phyloP scores from a whole-genome alignment of 2,329 filamentous ascomycete genomes.

The Xylariomycetidae sp. region DNA sequence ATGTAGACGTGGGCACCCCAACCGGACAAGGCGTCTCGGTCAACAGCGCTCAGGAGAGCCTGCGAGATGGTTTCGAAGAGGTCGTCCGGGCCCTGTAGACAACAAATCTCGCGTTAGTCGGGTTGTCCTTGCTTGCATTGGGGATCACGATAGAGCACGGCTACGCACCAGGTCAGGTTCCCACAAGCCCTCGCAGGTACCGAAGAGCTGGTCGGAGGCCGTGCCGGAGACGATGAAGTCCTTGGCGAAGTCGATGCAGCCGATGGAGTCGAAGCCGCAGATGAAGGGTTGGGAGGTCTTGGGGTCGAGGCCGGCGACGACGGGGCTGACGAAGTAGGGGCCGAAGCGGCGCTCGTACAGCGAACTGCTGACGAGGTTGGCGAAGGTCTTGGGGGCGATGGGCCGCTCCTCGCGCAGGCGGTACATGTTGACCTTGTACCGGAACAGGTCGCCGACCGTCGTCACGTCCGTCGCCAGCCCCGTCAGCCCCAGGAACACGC shows the following conservation, averaged over 20 bases:
- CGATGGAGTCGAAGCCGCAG: conserved; percentile 98
- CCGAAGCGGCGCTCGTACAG: conserved; percentile 96
- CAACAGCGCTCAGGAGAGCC: conserved; percentile 88
- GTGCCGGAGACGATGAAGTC: conserved; percentile 98
- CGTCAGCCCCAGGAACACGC: conserved; percentile 91
- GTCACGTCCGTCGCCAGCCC: conserved; percentile 93
- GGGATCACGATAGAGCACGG: too few species aligned
- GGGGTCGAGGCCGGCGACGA: conserved; percentile 90
- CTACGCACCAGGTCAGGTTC: conserved; percentile 87
- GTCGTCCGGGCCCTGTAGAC: conserved; percentile 70
- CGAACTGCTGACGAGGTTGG: conserved; percentile 85
- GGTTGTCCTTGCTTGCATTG: background rate
- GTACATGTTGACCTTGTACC: conserved; percentile 99
- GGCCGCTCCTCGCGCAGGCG: conserved; percentile 94
- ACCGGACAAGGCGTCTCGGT: conserved; percentile 91
- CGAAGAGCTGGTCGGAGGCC: conserved; percentile 94
- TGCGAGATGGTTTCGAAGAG: conserved; percentile 99
- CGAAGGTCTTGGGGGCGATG: conserved; percentile 91
- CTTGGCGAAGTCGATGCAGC: conserved; percentile 98
- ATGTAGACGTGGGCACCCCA: conserved; percentile 99
- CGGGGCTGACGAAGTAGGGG: conserved; percentile 91
- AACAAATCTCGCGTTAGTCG: conserved; percentile 2
- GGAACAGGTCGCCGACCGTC: conserved; percentile 94
- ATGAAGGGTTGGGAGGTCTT: conserved; percentile 95
- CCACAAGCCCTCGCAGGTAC: conserved; percentile 97